A percentile compares a stretch with the other conserved stretches of the same genome.
phyloP scores from a whole-genome alignment of 2,329 filamentous ascomycete genomes.

The Colletotrichum spaethianum region DNA sequence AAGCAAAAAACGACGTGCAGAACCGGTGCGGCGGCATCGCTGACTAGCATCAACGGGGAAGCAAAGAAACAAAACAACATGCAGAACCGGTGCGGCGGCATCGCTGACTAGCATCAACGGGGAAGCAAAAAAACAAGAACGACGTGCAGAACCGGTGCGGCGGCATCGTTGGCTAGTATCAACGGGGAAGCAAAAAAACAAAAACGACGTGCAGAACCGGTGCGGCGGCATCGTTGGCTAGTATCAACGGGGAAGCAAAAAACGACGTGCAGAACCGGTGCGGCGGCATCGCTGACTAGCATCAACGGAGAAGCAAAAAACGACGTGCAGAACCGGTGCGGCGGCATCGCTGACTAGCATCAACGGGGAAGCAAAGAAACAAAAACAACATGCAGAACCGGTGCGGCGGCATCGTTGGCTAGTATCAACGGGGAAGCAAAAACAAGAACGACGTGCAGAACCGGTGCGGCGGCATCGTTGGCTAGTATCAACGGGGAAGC shows the following conservation, averaged over 20 bases:
- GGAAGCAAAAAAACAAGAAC: no score
- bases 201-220: not conserved
- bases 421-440: not conserved
- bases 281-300: not conserved
- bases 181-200: not conserved
- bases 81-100: not conserved
- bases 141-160: not conserved
- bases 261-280: not conserved
- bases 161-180: not conserved
- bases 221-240: no score
- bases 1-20: not conserved
- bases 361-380: no score
- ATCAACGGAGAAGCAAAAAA: not conserved
- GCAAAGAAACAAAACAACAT: not conserved
- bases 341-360: no score
- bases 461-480: not conserved
- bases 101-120: not conserved
- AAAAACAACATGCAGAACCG: not conserved
- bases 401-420: not conserved
- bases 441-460: not conserved
- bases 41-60: no score
- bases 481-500: not conserved
- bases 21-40: not conserved
- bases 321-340: no score
- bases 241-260: no score